Conservation (phyloP, 106 monocot genomes). For the Dioscorea alata region DNA sequence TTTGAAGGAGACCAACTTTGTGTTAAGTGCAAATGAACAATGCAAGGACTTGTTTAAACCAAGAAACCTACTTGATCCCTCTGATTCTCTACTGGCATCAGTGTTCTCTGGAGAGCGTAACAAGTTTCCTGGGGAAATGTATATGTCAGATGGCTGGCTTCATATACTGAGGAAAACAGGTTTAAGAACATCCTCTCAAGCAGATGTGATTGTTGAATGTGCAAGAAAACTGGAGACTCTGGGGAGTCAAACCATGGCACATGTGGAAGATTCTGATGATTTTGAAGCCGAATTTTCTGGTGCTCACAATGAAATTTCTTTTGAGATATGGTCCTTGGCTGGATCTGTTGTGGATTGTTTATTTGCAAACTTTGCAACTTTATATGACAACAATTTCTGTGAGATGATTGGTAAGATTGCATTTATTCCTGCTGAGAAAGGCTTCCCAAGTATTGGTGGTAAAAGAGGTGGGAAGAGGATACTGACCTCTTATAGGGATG, state of each 20-base stretch:
- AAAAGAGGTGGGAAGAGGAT: conserved; percentile 84
- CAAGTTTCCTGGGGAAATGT: conserved; percentile 88
- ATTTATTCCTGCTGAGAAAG: conserved; percentile 94
- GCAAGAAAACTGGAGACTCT: conserved; percentile 76
- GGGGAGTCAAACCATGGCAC: conserved; percentile 41
- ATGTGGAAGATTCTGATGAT: conserved; percentile 33
- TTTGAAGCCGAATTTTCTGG: conserved; percentile 46
- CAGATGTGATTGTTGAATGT: conserved; percentile 73
- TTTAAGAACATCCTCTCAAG: conserved; percentile 67
- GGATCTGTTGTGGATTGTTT: conserved; percentile 71
- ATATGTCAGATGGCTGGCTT: conserved; percentile 72
- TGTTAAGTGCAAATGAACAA: conserved; percentile 64
- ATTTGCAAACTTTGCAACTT: conserved; percentile 64
- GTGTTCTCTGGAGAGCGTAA: conserved; percentile 63
- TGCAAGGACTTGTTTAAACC: conserved; percentile 63
- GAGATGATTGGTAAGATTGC: conserved; percentile 61
- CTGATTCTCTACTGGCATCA: conserved; percentile 71
- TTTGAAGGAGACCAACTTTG: conserved; percentile 77
- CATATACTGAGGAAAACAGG: conserved; percentile 72
- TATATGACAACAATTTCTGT: conserved; percentile 83
- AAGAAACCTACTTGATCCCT: conserved; percentile 79
- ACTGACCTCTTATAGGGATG: conserved; percentile 68
- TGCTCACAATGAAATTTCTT: conserved; percentile 41
- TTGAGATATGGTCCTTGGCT: conserved; percentile 68
- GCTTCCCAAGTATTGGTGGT: conserved; percentile 88